phyloP scores from a whole-genome alignment of 164 flowering plant genomes.

The Magnolia changhungtana region DNA sequence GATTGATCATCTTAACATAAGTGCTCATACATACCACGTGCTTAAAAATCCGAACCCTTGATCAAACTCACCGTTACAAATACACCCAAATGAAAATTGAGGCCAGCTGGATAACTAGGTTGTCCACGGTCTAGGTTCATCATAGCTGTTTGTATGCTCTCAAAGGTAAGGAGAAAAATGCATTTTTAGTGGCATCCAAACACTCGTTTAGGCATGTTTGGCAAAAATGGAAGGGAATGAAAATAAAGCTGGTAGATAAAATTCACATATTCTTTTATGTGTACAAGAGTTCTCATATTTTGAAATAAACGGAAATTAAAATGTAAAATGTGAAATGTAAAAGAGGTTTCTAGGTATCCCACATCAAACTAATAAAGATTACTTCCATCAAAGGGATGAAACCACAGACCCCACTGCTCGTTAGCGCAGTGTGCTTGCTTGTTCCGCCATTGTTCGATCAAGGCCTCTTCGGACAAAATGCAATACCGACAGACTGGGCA shows the following conservation, averaged over 20 bases:
- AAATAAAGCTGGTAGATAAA: background rate
- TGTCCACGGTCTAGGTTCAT: no score
- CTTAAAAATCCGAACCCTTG: no score
- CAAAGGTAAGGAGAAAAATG: background rate
- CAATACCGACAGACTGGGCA: slow-evolving; percentile 3
- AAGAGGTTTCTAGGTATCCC: background rate
- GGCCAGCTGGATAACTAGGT: no score
- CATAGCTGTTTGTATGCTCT: no score
- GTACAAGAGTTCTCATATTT: no score
- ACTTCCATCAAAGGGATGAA: slow-evolving; percentile 33
- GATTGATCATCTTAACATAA: no score
- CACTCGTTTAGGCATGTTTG: background rate
- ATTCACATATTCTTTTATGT: background rate
- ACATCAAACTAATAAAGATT: slow-evolving; percentile 3
- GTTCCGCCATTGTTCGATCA: background rate
- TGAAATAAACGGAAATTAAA: no score
- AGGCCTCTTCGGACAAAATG: background rate
- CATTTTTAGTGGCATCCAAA: background rate
- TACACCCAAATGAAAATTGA: no score
- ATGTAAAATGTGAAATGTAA: no score
- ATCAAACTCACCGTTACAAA: no score
- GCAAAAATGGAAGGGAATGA: background rate
- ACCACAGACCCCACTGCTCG: slow-evolving; percentile 26
- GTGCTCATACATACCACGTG: no score
- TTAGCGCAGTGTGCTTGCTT: slow-evolving; percentile 25